A percentile compares a stretch with the other conserved stretches of the same genome.
Conservation (phyloP, 805 yeast species). For the Yamadazyma sp. region DNA sequence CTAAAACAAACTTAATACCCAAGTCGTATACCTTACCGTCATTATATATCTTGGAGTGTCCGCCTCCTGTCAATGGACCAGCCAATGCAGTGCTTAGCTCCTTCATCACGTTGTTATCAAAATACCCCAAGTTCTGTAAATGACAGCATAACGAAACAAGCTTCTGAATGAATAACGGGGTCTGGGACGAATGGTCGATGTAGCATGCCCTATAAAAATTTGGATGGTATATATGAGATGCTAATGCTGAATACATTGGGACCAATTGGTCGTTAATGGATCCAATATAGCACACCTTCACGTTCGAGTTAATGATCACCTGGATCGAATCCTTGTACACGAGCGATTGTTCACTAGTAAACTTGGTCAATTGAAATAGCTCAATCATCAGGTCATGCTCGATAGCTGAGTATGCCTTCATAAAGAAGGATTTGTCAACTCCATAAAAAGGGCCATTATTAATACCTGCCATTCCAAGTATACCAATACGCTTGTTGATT, state of each 20-base stretch:
- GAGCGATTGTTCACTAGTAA: slow-evolving; percentile 67
- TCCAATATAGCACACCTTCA: slow-evolving; percentile 79
- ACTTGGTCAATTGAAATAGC: slow-evolving; percentile 82
- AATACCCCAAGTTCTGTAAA: slow-evolving; percentile 70
- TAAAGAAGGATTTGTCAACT: slow-evolving; percentile 75
- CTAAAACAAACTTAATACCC: slow-evolving; percentile 72
- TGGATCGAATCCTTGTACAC: slow-evolving; percentile 68
- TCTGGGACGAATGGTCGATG: slow-evolving; percentile 74
- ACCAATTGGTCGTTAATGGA: slow-evolving; percentile 92
- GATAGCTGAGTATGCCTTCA: slow-evolving; percentile 85
- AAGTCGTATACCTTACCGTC: slow-evolving; percentile 81
- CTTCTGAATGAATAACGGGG: slow-evolving; percentile 77
- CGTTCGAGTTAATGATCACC: slow-evolving; percentile 64
- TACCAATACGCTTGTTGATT: slow-evolving; percentile 52
- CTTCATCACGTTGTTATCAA: slow-evolving; percentile 82
- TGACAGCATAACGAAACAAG: slow-evolving; percentile 73
- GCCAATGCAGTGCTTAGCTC: slow-evolving; percentile 75
- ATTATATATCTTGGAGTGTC: slow-evolving; percentile 87
- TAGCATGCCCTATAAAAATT: slow-evolving; percentile 87
- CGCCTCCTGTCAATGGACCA: slow-evolving; percentile 93
- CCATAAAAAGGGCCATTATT: slow-evolving; percentile 94
- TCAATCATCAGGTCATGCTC: slow-evolving; percentile 87
- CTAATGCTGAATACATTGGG: slow-evolving; percentile 85
- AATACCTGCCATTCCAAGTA: slow-evolving; percentile 94
- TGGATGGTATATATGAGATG: slow-evolving; percentile 83